Evolutionary conservation across 2,329 filamentous ascomycete genomes (phyloP).

Genomic region (Fusarium veterinarium): DNA sequence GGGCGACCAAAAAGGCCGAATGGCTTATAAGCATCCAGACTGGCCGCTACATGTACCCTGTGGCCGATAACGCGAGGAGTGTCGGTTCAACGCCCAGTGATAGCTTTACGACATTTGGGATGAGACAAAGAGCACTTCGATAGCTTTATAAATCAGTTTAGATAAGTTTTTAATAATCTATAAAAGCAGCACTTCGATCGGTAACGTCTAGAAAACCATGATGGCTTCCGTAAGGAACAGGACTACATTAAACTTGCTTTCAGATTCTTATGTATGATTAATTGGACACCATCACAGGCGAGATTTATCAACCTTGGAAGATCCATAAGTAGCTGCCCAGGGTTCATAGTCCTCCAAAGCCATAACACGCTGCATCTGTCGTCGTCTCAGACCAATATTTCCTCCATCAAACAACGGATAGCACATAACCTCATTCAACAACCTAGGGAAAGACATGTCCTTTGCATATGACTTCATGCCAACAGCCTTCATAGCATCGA

Average conservation of each 20-base stretch:
- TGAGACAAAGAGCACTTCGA: background rate
- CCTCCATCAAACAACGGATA: conserved; percentile 15
- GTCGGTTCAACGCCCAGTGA: rapidly evolving
- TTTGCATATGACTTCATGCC: conserved; percentile 3
- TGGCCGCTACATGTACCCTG: rapidly evolving
- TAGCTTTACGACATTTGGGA: rapidly evolving
- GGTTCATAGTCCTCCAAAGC: background rate
- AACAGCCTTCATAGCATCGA: conserved; percentile 7
- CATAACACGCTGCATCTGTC: conserved; percentile 3
- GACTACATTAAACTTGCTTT: no score
- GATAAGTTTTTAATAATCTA: no score
- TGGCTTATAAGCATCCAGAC: background rate
- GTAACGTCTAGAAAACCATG: no score
- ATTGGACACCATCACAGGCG: background rate
- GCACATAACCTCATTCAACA: conserved; percentile 2
- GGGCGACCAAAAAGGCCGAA: rapidly evolving
- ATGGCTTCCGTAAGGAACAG: no score
- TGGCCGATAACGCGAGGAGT: background rate
- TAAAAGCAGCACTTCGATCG: no score
- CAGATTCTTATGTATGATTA: no score
- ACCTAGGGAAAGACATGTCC: background rate
- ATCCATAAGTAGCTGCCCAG: background rate
- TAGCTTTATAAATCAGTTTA: no score
- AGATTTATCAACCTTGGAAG: background rate
- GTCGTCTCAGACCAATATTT: conserved; percentile 1